Conservation (phyloP, 371 early-diverging fungal genomes). For the Mortierella sp. region DNA sequence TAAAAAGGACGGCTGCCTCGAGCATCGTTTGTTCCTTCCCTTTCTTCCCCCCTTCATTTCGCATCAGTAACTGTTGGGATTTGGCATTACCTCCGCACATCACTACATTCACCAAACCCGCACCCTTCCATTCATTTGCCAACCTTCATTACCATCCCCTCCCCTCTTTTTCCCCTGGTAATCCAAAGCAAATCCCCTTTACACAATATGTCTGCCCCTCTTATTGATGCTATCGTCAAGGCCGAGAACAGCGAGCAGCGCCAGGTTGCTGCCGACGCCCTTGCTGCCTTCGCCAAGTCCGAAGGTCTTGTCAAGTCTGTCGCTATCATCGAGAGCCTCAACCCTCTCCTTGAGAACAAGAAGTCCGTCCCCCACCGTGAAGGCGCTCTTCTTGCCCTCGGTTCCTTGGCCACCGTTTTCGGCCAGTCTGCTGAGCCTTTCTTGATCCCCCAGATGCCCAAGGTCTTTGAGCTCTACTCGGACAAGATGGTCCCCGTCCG, state of each 20-base stretch:
- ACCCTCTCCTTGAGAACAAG: slow-evolving; percentile 60
- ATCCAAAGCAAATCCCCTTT: slow-evolving; percentile 4
- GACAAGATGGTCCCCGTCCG: slow-evolving; percentile 70
- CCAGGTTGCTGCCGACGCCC: slow-evolving; percentile 48
- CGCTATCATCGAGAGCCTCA: slow-evolving; percentile 53
- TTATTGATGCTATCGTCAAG: slow-evolving; percentile 55
- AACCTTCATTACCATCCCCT: slow-evolving; percentile 4
- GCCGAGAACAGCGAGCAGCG: slow-evolving; percentile 55
- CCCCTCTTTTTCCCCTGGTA: slow-evolving; percentile 12
- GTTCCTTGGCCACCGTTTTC: slow-evolving; percentile 58
- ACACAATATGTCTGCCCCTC: slow-evolving; percentile 30
- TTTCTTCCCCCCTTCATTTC: slow-evolving; percentile 37
- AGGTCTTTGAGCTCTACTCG: slow-evolving; percentile 63
- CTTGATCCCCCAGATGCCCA: slow-evolving; percentile 65
- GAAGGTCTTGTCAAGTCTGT: slow-evolving; percentile 46
- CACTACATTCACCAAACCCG: slow-evolving; percentile 21
- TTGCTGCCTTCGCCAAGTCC: slow-evolving; percentile 49
- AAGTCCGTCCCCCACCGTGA: slow-evolving; percentile 69
- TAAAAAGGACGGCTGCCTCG: slow-evolving; percentile 10
- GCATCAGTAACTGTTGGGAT: slow-evolving; percentile 49
- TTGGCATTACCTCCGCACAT: slow-evolving; percentile 49
- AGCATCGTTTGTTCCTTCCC: slow-evolving; percentile 32
- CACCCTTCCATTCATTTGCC: slow-evolving; percentile 39
- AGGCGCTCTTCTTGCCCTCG: slow-evolving; percentile 67
- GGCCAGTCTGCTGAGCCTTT: slow-evolving; percentile 68